Base-by-base conservation (phyloP, 1,284 basidiomycete species). In the Sporisorium iseilematis-ciliati region DNA sequence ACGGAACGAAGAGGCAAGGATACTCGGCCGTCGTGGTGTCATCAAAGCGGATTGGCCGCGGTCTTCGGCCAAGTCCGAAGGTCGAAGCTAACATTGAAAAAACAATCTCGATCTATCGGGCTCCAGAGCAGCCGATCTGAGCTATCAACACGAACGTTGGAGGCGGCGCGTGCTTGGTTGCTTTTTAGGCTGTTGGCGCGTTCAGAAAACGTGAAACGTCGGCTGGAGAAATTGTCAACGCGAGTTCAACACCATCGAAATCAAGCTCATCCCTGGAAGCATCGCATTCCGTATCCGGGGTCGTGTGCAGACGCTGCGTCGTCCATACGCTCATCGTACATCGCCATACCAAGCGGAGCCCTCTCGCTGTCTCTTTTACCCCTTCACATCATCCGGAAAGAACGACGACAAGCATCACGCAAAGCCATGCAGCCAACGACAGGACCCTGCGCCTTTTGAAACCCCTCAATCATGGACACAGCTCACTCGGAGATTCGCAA, bases 221-320 rank as follows among this genome's bases (percentile, higher is more conserved):
- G 35, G 35, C 35, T 38, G 35, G 35, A 38, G 12, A 49, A 49
- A 51, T 21, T 50, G 48, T 31, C 33, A 45, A 60, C 50, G 62
- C 54, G 54, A 65, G 29, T 60, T 25, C 62, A 65, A 65, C 68
- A 70, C 62, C 61, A 70, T 70, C 46, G n/a, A 38, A 38, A 14
- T 14, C 61, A 40, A 56, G 52, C 40, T 56, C 57, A 26, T 45
- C 57, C 42, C 35, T 23, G 31, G 52, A 18, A 41, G 48, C 20
- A 48, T 52, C 20, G 26, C 11, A 20, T 16, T 45, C 12, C 25
- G 25, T 48, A 53, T 35, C 41, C 46, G 31, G 41, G 11, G 23
- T 61, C 52, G 35, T 48, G 35, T 48, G 33, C 23, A 46, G 12
- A 25, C 23, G 43, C 43, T 18, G 14, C 43, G 20, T 18, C 49